Evolutionary conservation across 2,329 filamentous ascomycete species (phyloP), one percentile per base, ranked within the genome.

Genomic region (Hypomyces perniciosus): DNA sequence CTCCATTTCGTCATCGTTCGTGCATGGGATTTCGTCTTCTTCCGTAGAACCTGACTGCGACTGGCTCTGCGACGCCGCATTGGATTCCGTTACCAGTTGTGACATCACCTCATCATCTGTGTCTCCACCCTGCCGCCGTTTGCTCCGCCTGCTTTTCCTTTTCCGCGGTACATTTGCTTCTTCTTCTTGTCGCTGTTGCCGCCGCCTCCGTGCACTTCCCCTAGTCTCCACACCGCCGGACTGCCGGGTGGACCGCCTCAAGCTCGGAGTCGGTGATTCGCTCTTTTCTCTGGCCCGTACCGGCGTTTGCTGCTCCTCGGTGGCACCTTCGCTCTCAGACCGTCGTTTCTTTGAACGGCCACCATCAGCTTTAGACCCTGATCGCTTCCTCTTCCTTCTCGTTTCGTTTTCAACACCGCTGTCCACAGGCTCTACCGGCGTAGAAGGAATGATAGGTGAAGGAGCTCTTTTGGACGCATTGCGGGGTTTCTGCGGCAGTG

Each of bases 41-140:
- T 39, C 13, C 13, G 26, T 26, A 29, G 20, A 20, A 20, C 20
- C 20, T 20, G 20, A 20, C 20, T 62, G 58, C 5, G 60, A 56
- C 35, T 68, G 64, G 52, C 59, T 63, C 34, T 66, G 61, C 8
- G 68, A 66, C 8, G 70, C 69, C 30, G 70, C 70, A 28, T 64
- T 59, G n/a, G 68, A 69, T 55, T 74, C 72, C 8, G 61, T 64
- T 20, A 68, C 64, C 27, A 73, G 59, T 51, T 74, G 72, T 26
- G 70, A 74, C 56, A 68, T 58, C 10, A 72, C 53, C 53, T 73
- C 71, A 44, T 72, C 70, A 37, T 73, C 70, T 13, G 69, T 70
- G 45, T 73, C 66, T 34, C 57, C 60, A 9, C 53, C 59, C 44
- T 68, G 62, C 33, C 50, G 52, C 27, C 38, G 56, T 43, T 20